These are phyloP conservation scores for Castanospermum australe DNA, from an alignment of 306 rosid species.

Conservation along the genomic window DNA sequence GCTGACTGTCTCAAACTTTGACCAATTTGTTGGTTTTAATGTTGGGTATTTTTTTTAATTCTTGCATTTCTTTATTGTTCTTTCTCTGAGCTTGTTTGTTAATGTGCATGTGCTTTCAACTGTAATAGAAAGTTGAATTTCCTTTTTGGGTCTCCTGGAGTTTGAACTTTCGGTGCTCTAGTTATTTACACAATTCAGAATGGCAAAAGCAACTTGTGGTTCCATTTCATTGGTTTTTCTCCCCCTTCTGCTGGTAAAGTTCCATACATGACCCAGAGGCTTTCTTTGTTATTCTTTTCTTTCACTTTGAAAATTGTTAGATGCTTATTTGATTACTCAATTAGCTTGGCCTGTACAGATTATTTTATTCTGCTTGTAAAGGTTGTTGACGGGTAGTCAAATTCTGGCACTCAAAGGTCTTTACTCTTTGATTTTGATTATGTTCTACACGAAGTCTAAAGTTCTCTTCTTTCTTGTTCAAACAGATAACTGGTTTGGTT, in stretches of 20 bases:
- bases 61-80: neutral
- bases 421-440: no score
- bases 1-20: neutral
- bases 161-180: slow-evolving; percentile 2
- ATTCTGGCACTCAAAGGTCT: neutral
- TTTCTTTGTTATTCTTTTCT: neutral
- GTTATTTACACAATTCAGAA: neutral
- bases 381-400: neutral
- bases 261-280: neutral
- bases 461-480: slow-evolving; percentile 26
- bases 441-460: neutral
- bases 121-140: neutral
- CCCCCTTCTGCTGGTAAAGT: slow-evolving; percentile 2
- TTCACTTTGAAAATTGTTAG: neutral
- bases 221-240: slow-evolving; percentile 9
- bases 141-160: neutral
- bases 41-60: neutral
- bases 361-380: slow-evolving; percentile 23
- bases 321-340: slow-evolving; percentile 13
- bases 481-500: slow-evolving; percentile 42
- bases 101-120: slow-evolving; percentile 10
- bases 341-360: neutral
- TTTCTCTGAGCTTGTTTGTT: neutral
- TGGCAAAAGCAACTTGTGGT: neutral
- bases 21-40: neutral